Evolutionary conservation across 495 filamentous ascomycete species (phyloP), one percentile per base, ranked within the genome.

Genomic region (Hypoxylon cercidicola): DNA sequence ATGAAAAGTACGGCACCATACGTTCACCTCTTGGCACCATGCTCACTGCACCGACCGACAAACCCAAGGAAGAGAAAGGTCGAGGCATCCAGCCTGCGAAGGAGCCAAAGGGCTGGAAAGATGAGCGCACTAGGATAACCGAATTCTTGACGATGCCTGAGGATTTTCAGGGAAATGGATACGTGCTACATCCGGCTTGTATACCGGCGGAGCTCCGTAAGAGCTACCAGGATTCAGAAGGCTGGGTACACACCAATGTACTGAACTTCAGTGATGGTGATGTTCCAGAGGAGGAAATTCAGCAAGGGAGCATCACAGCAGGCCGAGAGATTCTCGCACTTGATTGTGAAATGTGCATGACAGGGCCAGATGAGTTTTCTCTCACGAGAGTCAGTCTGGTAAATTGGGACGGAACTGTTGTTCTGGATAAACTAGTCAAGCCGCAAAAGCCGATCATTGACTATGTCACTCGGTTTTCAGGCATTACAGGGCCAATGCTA

Each of bases 261-360:
- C 75, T 83, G 11, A 81, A 69, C 10, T 73, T 90, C 15, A 87
- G 88, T 45, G 88, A 88, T n/a, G 90, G 87, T 0, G 74, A 84
- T 44, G 80, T 89, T 0, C 86, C 88, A 0, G 89, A 90, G 19
- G 70, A 76, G 4, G 86, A 93, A 49, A 88, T 96, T 40, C 82
- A 95, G 74, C 75, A 87, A 62, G 95, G 92, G 13, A 92, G 91
- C 70, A 79, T 97, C 53, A 95, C 93, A 1, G 91, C 85, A 11
- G 96, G 93, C 16, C 86, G 90, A 39, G 85, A 89, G n/a, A 78
- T 98, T 6, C 75, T 95, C 19, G 88, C 92, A 9, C 81, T 99
- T 49, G 95, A 99, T 68, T 99, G 95, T 73, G 95, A 99, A 73
- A 99, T 99, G 95, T 97, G 93, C 69, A 84, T 88, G 71, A 94